Conservation (phyloP, 225 moss, liverwort and hornwort genomes). For the Sphagnum contortum region DNA sequence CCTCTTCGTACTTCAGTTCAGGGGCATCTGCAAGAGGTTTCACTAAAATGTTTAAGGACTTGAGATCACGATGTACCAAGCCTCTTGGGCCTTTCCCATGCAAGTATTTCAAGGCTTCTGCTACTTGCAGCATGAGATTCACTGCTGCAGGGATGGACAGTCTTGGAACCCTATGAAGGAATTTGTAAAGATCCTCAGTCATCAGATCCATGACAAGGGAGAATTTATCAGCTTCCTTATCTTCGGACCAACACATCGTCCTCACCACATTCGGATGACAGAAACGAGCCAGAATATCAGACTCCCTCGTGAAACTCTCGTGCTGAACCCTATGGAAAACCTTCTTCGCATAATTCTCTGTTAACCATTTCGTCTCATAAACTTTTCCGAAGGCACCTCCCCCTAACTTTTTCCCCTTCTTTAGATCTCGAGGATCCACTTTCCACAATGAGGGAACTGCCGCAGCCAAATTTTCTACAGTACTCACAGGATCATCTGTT, state of each 20-base stretch:
- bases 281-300: conserved; percentile 3
- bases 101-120: conserved; percentile 19
- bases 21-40: conserved; percentile 1
- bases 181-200: conserved; percentile 5
- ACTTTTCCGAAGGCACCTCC: conserved; percentile 5
- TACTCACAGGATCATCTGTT: neutral
- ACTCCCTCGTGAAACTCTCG: conserved; percentile 4
- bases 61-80: conserved; percentile 23
- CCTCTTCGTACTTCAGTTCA: too few species aligned
- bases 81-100: conserved; percentile 8
- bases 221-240: neutral
- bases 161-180: neutral
- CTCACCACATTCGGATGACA: conserved; percentile 7
- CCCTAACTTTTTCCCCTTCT: neutral
- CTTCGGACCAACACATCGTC: conserved; percentile 5
- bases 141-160: conserved; percentile 8
- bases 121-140: conserved; percentile 22
- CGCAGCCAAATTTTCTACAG: neutral
- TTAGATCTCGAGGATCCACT: conserved; percentile 1
- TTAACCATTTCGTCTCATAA: conserved; percentile 7
- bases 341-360: conserved; percentile 8
- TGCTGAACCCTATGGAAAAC: neutral
- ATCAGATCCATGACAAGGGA: conserved; percentile 15
- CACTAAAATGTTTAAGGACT: conserved; percentile 12
- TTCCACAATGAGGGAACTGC: conserved; percentile 8